Percentiles rank a stretch among this genome's conserved stretches.
Conservation (phyloP, 495 filamentous ascomycete species). For the Hypomontagnella monticulosa region DNA sequence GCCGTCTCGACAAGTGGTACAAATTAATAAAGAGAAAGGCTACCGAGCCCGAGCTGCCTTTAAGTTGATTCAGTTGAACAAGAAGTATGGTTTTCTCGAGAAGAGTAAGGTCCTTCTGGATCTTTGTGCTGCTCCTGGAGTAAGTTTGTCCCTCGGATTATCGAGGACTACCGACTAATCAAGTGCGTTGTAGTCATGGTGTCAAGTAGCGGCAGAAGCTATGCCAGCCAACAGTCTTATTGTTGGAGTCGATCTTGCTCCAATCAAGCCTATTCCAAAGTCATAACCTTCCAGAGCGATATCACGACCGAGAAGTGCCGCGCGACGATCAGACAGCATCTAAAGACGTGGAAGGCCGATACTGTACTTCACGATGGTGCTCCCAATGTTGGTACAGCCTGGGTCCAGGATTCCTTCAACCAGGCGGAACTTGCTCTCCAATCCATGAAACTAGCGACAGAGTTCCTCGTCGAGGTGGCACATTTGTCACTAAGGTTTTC, state of each 20-base stretch:
- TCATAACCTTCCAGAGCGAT: conserved; percentile 95
- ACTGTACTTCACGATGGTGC: conserved; percentile 98
- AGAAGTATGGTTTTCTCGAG: conserved; percentile 97
- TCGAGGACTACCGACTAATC: neutral
- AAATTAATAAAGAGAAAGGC: conserved; percentile 93
- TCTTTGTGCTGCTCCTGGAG: conserved; percentile 95
- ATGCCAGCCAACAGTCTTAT: conserved; percentile 94
- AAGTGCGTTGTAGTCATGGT: conserved; percentile 76
- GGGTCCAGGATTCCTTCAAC: conserved; percentile 98
- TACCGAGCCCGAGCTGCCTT: conserved; percentile 97
- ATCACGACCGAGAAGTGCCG: conserved; percentile 98
- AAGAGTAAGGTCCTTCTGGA: conserved; percentile 95
- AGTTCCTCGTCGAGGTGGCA: conserved; percentile 92
- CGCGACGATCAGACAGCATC: conserved; percentile 85
- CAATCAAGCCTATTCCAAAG: conserved; percentile 95
- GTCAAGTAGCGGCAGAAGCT: conserved; percentile 94
- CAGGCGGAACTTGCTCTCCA: conserved; percentile 95
- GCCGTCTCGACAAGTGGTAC: conserved; percentile 97
- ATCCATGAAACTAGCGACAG: conserved; percentile 90
- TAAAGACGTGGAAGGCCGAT: conserved; percentile 98
- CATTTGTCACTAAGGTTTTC: conserved; percentile 98
- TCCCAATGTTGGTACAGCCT: conserved; percentile 96
- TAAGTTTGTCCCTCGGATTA: conserved; percentile 55
- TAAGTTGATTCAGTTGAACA: conserved; percentile 98
- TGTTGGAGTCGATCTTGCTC: conserved; percentile 91